Percentiles rank a stretch among this genome's conserved stretches.
phyloP scores from a whole-genome alignment of 2,329 filamentous ascomycete species.

The Microcyclospora tardicrescens region DNA sequence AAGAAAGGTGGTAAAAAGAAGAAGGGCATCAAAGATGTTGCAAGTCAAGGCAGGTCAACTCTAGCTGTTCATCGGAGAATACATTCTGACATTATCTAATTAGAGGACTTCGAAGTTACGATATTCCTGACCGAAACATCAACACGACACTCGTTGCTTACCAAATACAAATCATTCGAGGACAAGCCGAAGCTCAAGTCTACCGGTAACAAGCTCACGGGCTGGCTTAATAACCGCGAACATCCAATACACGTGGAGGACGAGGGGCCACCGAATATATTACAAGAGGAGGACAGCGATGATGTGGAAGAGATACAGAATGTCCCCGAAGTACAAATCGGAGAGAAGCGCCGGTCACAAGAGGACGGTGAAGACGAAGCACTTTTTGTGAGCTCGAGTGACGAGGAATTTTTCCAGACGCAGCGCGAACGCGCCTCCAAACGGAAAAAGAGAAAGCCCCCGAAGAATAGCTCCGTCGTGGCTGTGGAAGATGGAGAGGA shows the following conservation, averaged over 20 bases:
- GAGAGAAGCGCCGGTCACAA: constrained; percentile 12
- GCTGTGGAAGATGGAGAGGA: constrained; percentile 8
- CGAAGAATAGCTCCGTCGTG: constrained; percentile 11
- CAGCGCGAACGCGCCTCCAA: constrained; percentile 13
- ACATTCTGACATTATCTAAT: not conserved
- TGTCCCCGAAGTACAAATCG: constrained; percentile 39
- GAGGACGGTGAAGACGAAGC: constrained; percentile 17
- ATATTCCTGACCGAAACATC: constrained; percentile 83
- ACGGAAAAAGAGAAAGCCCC: constrained; percentile 9
- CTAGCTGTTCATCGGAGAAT: not conserved
- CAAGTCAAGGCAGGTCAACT: constrained; percentile 54
- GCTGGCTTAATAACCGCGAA: constrained; percentile 30
- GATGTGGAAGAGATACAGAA: constrained; percentile 35
- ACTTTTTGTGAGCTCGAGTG: constrained; percentile 25
- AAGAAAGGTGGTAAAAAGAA: constrained; percentile 52
- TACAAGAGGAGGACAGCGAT: constrained; percentile 51
- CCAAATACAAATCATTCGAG: constrained; percentile 65
- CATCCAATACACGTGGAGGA: constrained; percentile 29
- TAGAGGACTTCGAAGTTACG: constrained; percentile 90
- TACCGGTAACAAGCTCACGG: constrained; percentile 35
- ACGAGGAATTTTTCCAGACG: constrained; percentile 23
- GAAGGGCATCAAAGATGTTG: constrained; percentile 72
- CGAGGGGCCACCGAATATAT: constrained; percentile 33
- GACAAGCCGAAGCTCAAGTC: constrained; percentile 31
- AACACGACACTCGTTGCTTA: constrained; percentile 73